Conservation (phyloP, 2,329 filamentous ascomycete species). For the Phyllosticta citrichinensis region DNA sequence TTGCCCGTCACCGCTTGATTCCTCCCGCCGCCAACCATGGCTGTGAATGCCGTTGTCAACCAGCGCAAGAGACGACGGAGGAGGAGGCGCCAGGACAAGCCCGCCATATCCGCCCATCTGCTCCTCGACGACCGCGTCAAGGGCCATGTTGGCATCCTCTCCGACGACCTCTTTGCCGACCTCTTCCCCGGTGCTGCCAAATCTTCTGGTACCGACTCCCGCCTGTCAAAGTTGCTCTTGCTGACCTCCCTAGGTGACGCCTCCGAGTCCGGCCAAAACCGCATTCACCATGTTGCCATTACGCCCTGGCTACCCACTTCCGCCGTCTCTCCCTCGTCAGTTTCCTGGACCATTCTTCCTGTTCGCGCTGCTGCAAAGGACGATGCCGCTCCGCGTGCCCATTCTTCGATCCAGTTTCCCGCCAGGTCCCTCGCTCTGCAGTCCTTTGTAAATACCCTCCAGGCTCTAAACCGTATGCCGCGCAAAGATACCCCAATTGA, state of each 20-base stretch:
- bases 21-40: constrained; percentile 1
- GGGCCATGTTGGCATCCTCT: constrained; percentile 76
- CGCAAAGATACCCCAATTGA: constrained; percentile 71
- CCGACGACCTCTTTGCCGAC: constrained; percentile 74
- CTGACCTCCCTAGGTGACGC: background rate
- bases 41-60: constrained; percentile 2
- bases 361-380: constrained; percentile 41
- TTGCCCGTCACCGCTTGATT: background rate
- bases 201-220: constrained; percentile 15
- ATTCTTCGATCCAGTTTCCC: constrained; percentile 72
- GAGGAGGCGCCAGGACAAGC: constrained; percentile 50
- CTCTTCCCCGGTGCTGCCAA: constrained; percentile 51
- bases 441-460: constrained; percentile 64
- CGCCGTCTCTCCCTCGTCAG: constrained; percentile 43
- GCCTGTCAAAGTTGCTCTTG: background rate
- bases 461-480: constrained; percentile 66
- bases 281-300: constrained; percentile 56
- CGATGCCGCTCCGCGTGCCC: constrained; percentile 36
- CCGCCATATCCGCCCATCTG: constrained; percentile 67
- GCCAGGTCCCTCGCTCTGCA: constrained; percentile 64
- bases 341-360: constrained; percentile 77
- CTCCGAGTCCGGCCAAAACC: background rate
- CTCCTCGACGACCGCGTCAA: constrained; percentile 77
- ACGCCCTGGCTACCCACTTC: constrained; percentile 59
- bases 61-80: constrained; percentile 29